These are phyloP conservation scores for Kuraishia piskuri DNA, from an alignment of 805 yeast species.

Conservation along the genomic window DNA sequence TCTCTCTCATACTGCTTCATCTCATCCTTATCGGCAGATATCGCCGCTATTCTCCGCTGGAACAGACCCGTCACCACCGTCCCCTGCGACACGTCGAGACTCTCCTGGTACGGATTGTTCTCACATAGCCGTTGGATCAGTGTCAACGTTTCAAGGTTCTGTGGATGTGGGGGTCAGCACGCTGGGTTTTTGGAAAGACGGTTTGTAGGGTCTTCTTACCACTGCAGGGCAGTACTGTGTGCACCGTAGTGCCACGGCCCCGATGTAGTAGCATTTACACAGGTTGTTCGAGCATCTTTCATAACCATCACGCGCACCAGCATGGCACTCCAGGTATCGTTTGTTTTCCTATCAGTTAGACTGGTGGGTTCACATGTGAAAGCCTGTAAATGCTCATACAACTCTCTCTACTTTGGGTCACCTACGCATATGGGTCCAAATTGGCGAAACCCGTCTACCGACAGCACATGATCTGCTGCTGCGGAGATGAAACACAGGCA, in stretches of 20 bases:
- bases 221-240: slow-evolving; percentile 16
- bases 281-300: slow-evolving; percentile 14
- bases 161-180: neutral
- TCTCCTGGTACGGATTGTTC: neutral
- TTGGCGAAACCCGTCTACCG: neutral
- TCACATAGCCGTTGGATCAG: neutral
- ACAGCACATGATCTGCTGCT: neutral
- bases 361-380: neutral
- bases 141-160: neutral
- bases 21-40: neutral
- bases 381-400: neutral
- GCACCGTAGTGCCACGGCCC: slow-evolving; percentile 14
- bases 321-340: slow-evolving; percentile 17
- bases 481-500: neutral
- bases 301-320: slow-evolving; percentile 11
- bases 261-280: slow-evolving; percentile 20
- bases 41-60: neutral
- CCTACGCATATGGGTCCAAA: neutral
- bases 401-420: neutral
- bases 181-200: neutral
- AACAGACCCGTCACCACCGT: neutral
- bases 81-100: neutral
- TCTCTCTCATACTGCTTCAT: neutral
- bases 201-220: slow-evolving; percentile 5
- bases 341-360: slow-evolving; percentile 10